Evolutionary conservation across 345 rosid genomes (phyloP), one percentile per base, ranked within the genome.

Genomic region (Linum trigynum): DNA sequence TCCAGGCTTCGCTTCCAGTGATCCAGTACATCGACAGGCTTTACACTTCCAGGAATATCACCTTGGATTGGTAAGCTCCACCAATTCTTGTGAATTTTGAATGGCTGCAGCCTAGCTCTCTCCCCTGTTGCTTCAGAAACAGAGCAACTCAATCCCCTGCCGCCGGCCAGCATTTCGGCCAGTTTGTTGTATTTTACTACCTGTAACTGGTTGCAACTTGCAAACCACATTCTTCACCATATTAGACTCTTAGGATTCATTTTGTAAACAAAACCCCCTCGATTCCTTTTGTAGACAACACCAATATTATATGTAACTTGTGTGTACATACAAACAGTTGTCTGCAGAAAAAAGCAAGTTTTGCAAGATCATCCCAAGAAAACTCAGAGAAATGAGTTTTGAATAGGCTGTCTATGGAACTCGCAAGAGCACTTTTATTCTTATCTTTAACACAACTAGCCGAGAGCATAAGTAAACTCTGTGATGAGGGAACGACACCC

Each of bases 11-110:
- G 1, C 69, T 70, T 40, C 89, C 95, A 0, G 81, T 89, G 11
- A 82, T 85, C 60, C 77, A 79, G 23, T 85, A 87, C 81, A 87
- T 89, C 57, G 98, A 91, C 57, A 73, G 73, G 57, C 96, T 89
- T 76, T 87, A 79, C 75, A 74, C 77, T 23, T 74, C 90, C 67
- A 85, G 96, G 79, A 81, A 84, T 38, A 87, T 91, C 67, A 69
- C 65, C 71, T 78, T 91, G 76, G 96, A 91, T 60, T 89, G 96
- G 95, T 91, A 70, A 81, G 50, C 59, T 72, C 5, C 10, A 53
- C 56, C 66, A 23, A 23, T 23, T 23, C 32, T 23, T 23, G 32
- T 23, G 32, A 23, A 23, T 23, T 23, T 23, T 23, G 32, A 23
- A 23, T 23, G 32, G 32, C 32, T 23, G 32, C 32, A 23, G 32